phyloP scores from a whole-genome alignment of 345 rosid genomes.

The Eucalyptus coolabah region DNA sequence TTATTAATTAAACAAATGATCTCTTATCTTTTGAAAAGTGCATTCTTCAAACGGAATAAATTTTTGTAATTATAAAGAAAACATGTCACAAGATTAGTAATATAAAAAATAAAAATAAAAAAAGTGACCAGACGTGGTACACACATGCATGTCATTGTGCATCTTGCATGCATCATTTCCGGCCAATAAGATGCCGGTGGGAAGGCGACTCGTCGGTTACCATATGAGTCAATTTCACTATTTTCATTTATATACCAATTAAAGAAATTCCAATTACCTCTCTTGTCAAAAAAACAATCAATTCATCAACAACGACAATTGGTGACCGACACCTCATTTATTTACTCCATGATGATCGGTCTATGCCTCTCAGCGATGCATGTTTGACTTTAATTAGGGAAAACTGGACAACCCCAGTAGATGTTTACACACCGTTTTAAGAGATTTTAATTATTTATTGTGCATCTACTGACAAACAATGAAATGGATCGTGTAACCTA shows the following conservation, averaged over 20 bases:
- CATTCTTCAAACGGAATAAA: not conserved
- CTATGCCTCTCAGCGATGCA: not conserved
- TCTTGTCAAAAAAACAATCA: not conserved
- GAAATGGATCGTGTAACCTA: not conserved
- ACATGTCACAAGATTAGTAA: not conserved
- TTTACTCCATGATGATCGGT: not conserved
- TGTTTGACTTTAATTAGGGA: not conserved
- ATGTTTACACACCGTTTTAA: not conserved
- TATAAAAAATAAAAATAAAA: not conserved
- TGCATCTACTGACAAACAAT: not conserved
- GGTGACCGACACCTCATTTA: not conserved
- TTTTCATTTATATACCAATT: not conserved
- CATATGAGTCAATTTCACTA: not conserved
- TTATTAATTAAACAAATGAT: not conserved
- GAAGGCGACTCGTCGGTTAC: not conserved
- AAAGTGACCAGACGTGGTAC: not conserved
- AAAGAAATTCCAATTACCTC: not conserved
- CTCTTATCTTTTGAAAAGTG: not conserved
- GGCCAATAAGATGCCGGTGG: not conserved
- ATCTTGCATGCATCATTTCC: not conserved
- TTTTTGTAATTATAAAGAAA: not conserved
- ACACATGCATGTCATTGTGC: not conserved
- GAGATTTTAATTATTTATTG: not conserved
- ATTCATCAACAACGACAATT: not conserved
- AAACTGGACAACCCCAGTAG: not conserved